Percentiles rank a stretch among this genome's conserved stretches.
Evolutionary conservation across 345 rosid species (phyloP).

Genomic region (Aurinia saxatilis): DNA sequence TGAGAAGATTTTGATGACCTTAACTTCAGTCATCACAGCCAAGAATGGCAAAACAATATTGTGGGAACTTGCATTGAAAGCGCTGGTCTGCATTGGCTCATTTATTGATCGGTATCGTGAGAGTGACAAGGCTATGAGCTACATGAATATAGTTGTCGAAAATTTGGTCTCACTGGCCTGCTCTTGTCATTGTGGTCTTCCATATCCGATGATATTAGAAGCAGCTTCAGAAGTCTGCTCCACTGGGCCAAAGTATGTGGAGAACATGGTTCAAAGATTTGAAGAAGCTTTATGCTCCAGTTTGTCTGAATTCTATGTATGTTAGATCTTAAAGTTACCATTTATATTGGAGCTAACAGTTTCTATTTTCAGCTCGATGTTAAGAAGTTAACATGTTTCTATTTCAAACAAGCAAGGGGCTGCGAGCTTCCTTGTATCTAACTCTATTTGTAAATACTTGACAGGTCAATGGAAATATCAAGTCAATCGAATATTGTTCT

Average conservation of each 20-base stretch:
- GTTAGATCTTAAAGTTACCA: conserved; percentile 22
- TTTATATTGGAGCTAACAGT: not conserved
- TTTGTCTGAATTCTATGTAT: conserved; percentile 55
- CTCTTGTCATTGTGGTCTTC: conserved; percentile 40
- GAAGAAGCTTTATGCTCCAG: conserved; percentile 54
- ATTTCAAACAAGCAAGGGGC: not conserved
- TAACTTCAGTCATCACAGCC: conserved; percentile 42
- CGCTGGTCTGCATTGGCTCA: conserved; percentile 62
- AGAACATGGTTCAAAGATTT: conserved; percentile 50
- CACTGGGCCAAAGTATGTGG: conserved; percentile 47
- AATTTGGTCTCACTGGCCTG: conserved; percentile 42
- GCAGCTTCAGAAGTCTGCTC: conserved; percentile 57
- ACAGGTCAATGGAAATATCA: conserved; percentile 53
- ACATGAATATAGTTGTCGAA: conserved; percentile 52
- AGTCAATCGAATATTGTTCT: conserved; percentile 37
- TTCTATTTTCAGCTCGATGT: not conserved
- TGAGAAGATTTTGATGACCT: conserved; percentile 52
- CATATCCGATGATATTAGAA: conserved; percentile 49
- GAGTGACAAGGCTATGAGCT: conserved; percentile 47
- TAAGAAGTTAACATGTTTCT: not conserved
- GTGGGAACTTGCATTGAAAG: conserved; percentile 72
- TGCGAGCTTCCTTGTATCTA: conserved; percentile 33
- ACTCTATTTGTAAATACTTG: conserved; percentile 39
- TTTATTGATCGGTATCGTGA: conserved; percentile 46
- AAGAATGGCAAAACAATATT: conserved; percentile 35